phyloP scores from a whole-genome alignment of 2,329 filamentous ascomycete species.

The Penicillium capsulatum region DNA sequence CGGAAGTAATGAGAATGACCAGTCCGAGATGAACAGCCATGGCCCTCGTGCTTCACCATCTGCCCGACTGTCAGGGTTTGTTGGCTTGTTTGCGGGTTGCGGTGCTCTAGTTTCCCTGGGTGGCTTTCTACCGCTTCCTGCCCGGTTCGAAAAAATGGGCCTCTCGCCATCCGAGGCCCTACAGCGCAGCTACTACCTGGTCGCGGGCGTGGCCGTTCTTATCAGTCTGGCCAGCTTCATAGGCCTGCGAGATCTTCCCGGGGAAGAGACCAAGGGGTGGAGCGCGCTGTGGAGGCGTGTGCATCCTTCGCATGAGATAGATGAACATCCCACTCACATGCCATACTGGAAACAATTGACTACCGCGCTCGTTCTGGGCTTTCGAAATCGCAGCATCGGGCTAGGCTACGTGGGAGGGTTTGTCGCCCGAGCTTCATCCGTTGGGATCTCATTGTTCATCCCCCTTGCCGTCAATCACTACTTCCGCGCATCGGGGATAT shows the following conservation, averaged over 20 bases:
- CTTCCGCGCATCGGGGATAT: conserved; percentile 77
- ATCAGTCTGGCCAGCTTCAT: conserved; percentile 74
- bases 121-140: conserved; percentile 82
- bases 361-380: conserved; percentile 64
- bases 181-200: conserved; percentile 80
- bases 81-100: conserved; percentile 87
- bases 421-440: conserved; percentile 87
- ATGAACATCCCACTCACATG: conserved; percentile 8
- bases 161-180: conserved; percentile 70
- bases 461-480: conserved; percentile 89
- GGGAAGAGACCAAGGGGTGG: conserved; percentile 76
- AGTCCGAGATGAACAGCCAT: not conserved
- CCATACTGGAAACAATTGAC: conserved; percentile 54
- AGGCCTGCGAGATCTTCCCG: conserved; percentile 63
- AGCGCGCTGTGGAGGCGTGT: conserved; percentile 43
- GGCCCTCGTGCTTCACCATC: conserved; percentile 41
- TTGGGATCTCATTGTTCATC: conserved; percentile 92
- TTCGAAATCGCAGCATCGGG: conserved; percentile 71
- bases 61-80: conserved; percentile 73
- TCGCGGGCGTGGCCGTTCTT: conserved; percentile 65
- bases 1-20: conserved; percentile 8
- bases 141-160: conserved; percentile 69
- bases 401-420: conserved; percentile 92
- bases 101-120: conserved; percentile 80
- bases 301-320: conserved; percentile 2